These are phyloP conservation scores for Mesotaenium endlicherianum DNA, from an alignment of 139 green algal species.

Conservation along the genomic window DNA sequence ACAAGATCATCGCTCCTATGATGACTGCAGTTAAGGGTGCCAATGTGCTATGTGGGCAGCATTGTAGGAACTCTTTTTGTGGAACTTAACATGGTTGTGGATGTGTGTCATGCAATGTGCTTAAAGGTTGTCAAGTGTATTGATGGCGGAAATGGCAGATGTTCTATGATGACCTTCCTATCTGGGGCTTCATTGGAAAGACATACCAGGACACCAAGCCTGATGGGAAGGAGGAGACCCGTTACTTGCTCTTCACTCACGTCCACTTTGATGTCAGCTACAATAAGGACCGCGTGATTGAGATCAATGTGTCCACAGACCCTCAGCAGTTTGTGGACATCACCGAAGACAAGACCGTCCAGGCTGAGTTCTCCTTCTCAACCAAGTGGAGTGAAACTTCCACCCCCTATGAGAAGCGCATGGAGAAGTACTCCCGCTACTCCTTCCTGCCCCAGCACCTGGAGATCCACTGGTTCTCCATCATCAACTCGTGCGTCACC, in stretches of 20 bases:
- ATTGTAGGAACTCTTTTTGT: too few relatives aligned
- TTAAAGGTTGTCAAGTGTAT: too few relatives aligned
- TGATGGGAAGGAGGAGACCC: conserved; percentile 7
- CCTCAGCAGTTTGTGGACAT: conserved; percentile 60
- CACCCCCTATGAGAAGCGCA: conserved; percentile 55
- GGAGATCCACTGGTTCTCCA: conserved; percentile 67
- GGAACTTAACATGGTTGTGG: too few relatives aligned
- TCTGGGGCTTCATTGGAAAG: conserved; percentile 84
- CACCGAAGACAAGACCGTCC: conserved; percentile 45
- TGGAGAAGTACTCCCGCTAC: conserved; percentile 62
- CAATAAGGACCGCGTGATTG: conserved; percentile 64
- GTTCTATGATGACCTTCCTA: conserved; percentile 75
- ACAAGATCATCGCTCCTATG: too few relatives aligned
- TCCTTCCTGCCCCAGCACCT: conserved; percentile 64
- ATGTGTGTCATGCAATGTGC: too few relatives aligned
- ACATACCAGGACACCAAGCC: conserved; percentile 11
- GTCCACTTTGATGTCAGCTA: conserved; percentile 63
- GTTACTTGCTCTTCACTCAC: conserved; percentile 62
- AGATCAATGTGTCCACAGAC: conserved; percentile 83
- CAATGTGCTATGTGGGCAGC: too few relatives aligned
- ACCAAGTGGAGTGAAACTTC: conserved; percentile 56
- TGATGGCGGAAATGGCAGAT: conserved; percentile 59
- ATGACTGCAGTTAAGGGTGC: too few relatives aligned
- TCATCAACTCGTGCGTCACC: conserved; percentile 64
- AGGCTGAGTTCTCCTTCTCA: conserved; percentile 60